Base-by-base conservation (phyloP, 306 rosid species). In the Vachellia pachyceras region DNA sequence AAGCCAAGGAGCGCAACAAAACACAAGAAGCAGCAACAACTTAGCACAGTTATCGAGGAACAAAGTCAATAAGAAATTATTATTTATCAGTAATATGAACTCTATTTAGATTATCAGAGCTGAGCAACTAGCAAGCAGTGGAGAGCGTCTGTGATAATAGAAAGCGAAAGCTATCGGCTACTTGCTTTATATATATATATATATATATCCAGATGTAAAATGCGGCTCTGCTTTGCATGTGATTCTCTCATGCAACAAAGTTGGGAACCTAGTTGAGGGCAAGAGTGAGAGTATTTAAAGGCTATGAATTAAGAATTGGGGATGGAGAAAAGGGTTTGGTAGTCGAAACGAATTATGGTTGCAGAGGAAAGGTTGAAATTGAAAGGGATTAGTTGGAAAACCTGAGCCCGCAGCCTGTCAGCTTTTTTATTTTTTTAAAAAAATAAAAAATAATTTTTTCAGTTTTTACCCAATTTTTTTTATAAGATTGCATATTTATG, bases 11-110 rank as follows among this genome's bases (percentile, higher is more conserved):
- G 64, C 55, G 50, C 72, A 71, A 65, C 40, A 82, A 49, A 40
- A 81, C 44, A 35, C 42, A 29, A 15, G 50, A 72, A 78, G 49
- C 65, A 11, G 67, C 36, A 60, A 8, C 1, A 60, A 17, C 11
- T 12, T 44, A 86, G 90, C 99, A 42, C 94, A 77, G 84, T 82
- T 87, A 82, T 92, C 97, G 64, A 93, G 89, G 89, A 85, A 36
- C 66, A 76, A 86, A 70, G 92, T 79, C 88, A 67, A 67, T 37
- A 37, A 5, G 3, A 87, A 86, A 80, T 54, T 54, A 54, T 54
- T 54, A 7, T 20, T 9, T 9, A 55, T 42, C 2, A 8, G 25
- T 20, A 20, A 55, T 20, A 55, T 20, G 25, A 55, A 4, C 20
- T 84, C 83, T 82, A 81, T 83, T 85, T 72, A 50, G 85, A 80